phyloP scores from a whole-genome alignment of 2,329 filamentous ascomycete genomes.

The Venturia aucupariae region DNA sequence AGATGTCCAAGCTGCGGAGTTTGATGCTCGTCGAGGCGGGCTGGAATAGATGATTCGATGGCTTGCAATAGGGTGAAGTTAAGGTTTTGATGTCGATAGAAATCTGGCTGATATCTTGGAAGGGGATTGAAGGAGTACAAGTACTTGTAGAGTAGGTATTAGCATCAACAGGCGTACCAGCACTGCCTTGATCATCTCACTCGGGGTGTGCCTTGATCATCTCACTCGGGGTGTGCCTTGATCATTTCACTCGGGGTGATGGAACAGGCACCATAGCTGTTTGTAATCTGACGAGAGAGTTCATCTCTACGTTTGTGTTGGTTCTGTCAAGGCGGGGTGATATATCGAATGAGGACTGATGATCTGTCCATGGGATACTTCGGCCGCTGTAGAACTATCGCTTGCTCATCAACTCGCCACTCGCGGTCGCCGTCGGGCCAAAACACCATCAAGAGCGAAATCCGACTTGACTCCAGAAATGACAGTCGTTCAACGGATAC shows the following conservation, averaged over 20 bases:
- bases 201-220: not conserved
- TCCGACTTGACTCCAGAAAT: no score
- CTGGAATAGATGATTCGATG: not conserved
- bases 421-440: no score
- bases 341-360: no score
- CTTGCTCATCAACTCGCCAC: no score
- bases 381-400: no score
- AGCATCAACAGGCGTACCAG: not conserved
- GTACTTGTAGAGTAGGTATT: not conserved
- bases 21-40: not conserved
- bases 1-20: not conserved
- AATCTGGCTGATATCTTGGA: not conserved
- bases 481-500: no score
- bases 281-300: conserved; percentile 2
- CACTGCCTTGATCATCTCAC: conserved; percentile 2
- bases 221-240: not conserved
- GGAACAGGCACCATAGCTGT: not conserved
- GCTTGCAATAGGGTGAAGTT: not conserved
- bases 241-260: not conserved
- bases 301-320: no score
- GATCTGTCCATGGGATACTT: no score
- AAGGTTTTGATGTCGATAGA: not conserved
- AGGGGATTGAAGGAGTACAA: not conserved
- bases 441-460: no score
- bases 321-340: no score